Conservation (phyloP, 73 alveolate species). For the Blepharisma japonicum region DNA sequence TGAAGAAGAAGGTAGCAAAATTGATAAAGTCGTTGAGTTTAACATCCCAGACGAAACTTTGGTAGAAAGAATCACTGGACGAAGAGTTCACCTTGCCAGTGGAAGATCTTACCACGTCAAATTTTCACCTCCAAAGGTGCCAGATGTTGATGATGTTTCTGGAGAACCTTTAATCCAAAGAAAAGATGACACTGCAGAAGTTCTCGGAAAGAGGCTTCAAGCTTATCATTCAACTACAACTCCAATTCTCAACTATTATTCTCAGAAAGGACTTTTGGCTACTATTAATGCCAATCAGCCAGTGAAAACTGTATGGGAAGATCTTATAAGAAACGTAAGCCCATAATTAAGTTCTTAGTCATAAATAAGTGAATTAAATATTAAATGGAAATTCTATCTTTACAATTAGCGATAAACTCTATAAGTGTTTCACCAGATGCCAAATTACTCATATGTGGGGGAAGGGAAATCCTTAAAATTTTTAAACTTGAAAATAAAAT, state of each 20-base stretch:
- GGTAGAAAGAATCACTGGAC: slow-evolving; percentile 80
- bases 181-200: slow-evolving; percentile 78
- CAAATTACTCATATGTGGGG: slow-evolving; percentile 22
- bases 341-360: too few species aligned
- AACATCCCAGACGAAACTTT: slow-evolving; percentile 52
- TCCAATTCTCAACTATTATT: slow-evolving; percentile 78
- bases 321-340: background rate
- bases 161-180: slow-evolving; percentile 83
- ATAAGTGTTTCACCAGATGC: slow-evolving; percentile 3
- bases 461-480: slow-evolving; percentile 12
- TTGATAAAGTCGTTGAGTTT: slow-evolving; percentile 55
- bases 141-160: slow-evolving; percentile 67
- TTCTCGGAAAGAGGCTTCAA: slow-evolving; percentile 61
- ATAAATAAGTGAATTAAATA: background rate
- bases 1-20: slow-evolving; percentile 41
- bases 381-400: background rate
- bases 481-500: background rate
- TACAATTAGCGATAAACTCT: slow-evolving; percentile 10
- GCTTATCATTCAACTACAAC: slow-evolving; percentile 66
- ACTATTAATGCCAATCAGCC: slow-evolving; percentile 46
- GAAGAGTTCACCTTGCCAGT: slow-evolving; percentile 75
- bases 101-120: slow-evolving; percentile 84
- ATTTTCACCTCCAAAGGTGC: slow-evolving; percentile 82
- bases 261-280: slow-evolving; percentile 41
- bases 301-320: slow-evolving; percentile 13